Evolutionary conservation across 768 basidiomycete genomes (phyloP).

Genomic region (Rhizopogon vinicolor): DNA sequence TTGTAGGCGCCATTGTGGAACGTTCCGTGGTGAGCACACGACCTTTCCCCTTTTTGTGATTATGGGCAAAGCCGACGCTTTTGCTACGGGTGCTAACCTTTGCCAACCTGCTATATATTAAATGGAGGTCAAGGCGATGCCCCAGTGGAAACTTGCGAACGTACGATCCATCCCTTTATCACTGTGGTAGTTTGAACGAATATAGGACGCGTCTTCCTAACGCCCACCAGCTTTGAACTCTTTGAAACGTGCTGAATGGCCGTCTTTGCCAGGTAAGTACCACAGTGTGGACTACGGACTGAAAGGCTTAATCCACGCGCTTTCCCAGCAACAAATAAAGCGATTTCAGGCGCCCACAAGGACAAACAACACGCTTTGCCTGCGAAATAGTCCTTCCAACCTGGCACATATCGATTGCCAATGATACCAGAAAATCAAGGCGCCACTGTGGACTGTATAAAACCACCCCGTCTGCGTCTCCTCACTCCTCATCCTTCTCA

Average conservation of each 20-base stretch:
- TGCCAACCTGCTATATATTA: background rate
- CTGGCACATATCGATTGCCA: slow-evolving; percentile 26
- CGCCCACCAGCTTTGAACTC: background rate
- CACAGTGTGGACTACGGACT: background rate
- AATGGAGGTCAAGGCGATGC: slow-evolving; percentile 8
- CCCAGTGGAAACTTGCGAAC: slow-evolving; percentile 8
- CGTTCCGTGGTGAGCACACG: slow-evolving; percentile 4
- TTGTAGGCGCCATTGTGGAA: slow-evolving; percentile 1
- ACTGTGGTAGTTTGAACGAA: background rate
- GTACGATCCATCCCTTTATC: slow-evolving; percentile 6
- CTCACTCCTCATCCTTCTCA: background rate
- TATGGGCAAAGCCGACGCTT: background rate
- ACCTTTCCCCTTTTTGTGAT: slow-evolving; percentile 7
- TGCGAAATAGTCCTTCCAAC: slow-evolving; percentile 3
- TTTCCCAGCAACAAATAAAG: slow-evolving; percentile 29
- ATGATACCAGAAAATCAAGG: slow-evolving; percentile 21
- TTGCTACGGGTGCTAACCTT: slow-evolving; percentile 1
- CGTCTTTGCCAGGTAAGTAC: slow-evolving; percentile 5
- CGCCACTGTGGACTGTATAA: slow-evolving; percentile 28
- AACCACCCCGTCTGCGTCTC: slow-evolving; percentile 5
- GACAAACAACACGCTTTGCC: slow-evolving; percentile 41
- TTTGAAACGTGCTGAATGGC: slow-evolving; percentile 6
- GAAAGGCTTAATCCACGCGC: slow-evolving; percentile 4
- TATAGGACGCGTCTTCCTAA: background rate
- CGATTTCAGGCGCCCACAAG: slow-evolving; percentile 35